These are phyloP conservation scores for Lactifluus hygrophoroides DNA, from an alignment of 768 basidiomycete species.

Conservation along the genomic window DNA sequence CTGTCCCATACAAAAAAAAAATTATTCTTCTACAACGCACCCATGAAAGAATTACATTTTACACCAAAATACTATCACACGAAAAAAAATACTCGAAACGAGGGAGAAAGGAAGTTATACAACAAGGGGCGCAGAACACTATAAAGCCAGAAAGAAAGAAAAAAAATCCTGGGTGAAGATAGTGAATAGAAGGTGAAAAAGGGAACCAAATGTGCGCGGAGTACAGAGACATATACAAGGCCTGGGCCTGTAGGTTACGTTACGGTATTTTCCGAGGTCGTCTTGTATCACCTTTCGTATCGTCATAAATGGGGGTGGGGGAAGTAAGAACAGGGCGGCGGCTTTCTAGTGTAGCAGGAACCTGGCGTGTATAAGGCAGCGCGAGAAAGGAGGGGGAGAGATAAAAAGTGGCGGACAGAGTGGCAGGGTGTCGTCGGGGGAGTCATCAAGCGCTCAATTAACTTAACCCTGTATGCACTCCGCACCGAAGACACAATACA, in stretches of 20 bases:
- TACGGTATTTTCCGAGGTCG: background rate
- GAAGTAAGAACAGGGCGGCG: background rate
- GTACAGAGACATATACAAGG: background rate
- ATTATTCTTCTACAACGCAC: slow-evolving; percentile 2
- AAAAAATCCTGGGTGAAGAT: background rate
- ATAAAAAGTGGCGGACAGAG: background rate
- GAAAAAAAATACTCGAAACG: background rate
- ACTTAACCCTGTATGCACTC: no score
- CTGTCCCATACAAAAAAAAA: slow-evolving; percentile 28
- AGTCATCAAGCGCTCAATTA: background rate
- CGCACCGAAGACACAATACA: background rate
- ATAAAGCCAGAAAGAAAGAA: background rate
- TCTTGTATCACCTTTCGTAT: background rate
- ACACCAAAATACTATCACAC: slow-evolving; percentile 1
- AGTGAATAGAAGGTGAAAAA: background rate
- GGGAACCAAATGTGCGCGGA: no score
- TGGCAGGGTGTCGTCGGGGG: background rate
- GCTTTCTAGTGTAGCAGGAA: background rate
- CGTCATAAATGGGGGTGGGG: background rate
- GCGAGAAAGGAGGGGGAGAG: background rate
- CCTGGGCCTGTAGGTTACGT: background rate
- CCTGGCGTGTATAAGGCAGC: background rate
- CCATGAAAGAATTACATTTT: slow-evolving; percentile 9
- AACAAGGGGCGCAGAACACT: background rate
- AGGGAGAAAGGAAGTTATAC: background rate